Evolutionary conservation across 140 eudicot genomes (phyloP).

Genomic region (Erigeron philadelphicus): DNA sequence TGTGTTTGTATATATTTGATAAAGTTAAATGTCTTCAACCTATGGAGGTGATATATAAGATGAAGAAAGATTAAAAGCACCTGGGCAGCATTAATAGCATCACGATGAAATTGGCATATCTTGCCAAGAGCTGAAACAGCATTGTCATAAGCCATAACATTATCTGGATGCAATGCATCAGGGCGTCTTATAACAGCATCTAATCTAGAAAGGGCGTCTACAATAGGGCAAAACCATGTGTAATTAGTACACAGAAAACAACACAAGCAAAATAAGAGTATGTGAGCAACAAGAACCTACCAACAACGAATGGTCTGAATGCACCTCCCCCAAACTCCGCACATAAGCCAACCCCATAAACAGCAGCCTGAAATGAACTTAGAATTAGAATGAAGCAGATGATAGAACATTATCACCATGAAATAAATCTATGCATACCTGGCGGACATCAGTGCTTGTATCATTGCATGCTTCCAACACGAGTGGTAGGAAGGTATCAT

Average conservation of each 20-base stretch:
- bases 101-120: conserved; percentile 62
- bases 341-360: conserved; percentile 67
- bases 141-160: conserved; percentile 73
- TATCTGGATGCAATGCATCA: conserved; percentile 51
- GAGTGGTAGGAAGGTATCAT: conserved; percentile 48
- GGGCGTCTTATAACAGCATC: conserved; percentile 57
- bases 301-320: conserved; percentile 52
- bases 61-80: conserved; percentile 23
- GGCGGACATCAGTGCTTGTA: conserved; percentile 54
- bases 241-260: neutral
- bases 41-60: neutral
- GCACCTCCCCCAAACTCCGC: conserved; percentile 64
- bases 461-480: conserved; percentile 69
- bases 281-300: conserved; percentile 24
- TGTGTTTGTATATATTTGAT: too few species aligned
- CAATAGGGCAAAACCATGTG: conserved; percentile 4
- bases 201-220: conserved; percentile 68
- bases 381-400: neutral
- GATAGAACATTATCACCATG: neutral
- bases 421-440: conserved; percentile 27
- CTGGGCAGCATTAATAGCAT: conserved; percentile 57
- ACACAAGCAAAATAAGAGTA: neutral
- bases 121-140: conserved; percentile 81
- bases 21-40: neutral
- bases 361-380: conserved; percentile 37